phyloP scores from a whole-genome alignment of 179 eudicot species.

The Beta corolliflora region DNA sequence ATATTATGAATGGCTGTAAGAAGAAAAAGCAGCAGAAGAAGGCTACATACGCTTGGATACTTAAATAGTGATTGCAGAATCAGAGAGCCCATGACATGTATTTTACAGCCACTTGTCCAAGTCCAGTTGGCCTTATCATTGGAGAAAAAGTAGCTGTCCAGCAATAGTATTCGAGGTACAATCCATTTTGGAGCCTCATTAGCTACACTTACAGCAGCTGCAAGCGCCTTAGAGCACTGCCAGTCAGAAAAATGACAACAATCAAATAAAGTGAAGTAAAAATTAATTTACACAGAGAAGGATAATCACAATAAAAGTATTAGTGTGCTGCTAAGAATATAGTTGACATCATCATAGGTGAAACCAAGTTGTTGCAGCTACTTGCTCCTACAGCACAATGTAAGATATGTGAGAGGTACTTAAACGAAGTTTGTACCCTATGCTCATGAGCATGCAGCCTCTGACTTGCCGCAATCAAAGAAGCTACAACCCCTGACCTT shows the following conservation, averaged over 20 bases:
- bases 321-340: not conserved
- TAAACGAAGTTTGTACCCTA: slow-evolving; percentile 45
- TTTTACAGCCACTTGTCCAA: slow-evolving; percentile 68
- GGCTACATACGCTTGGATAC: slow-evolving; percentile 72
- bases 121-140: slow-evolving; percentile 77
- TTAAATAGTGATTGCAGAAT: slow-evolving; percentile 77
- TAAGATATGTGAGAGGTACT: not conserved
- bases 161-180: slow-evolving; percentile 73
- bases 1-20: not conserved
- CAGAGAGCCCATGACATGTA: slow-evolving; percentile 83
- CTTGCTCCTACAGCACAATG: slow-evolving; percentile 1
- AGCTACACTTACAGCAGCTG: slow-evolving; percentile 60
- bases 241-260: slow-evolving; percentile 14
- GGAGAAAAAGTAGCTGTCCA: slow-evolving; percentile 70
- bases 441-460: slow-evolving; percentile 72
- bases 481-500: slow-evolving; percentile 85
- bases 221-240: slow-evolving; percentile 89
- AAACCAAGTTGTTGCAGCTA: not conserved
- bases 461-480: slow-evolving; percentile 75
- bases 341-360: not conserved
- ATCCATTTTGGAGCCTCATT: slow-evolving; percentile 60
- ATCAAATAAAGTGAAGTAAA: not conserved
- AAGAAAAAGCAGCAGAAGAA: slow-evolving; percentile 6
- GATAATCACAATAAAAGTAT: not conserved
- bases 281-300: not conserved